phyloP scores from a whole-genome alignment of 2,329 filamentous ascomycete genomes.

The Zymoseptoria brevis region DNA sequence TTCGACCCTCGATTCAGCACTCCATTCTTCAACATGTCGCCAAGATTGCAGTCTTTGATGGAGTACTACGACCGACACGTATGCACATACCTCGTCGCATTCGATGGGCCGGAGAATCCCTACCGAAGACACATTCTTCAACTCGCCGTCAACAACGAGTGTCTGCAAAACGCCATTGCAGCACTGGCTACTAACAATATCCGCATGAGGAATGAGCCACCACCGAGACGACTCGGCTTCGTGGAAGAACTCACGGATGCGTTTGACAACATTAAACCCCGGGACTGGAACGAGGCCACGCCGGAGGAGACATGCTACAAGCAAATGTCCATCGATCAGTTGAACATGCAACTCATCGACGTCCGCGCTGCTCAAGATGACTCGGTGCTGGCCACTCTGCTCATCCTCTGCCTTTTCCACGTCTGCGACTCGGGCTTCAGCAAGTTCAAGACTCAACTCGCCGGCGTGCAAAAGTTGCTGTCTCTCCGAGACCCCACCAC shows the following conservation, averaged over 20 bases:
- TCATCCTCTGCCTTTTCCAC: constrained; percentile 84
- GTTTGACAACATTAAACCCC: constrained; percentile 23
- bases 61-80: constrained; percentile 92
- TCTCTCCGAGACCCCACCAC: constrained; percentile 60
- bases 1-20: constrained; percentile 27
- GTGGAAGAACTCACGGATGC: constrained; percentile 25
- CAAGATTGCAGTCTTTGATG: constrained; percentile 79
- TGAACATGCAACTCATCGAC: constrained; percentile 79
- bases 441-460: constrained; percentile 88
- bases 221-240: constrained; percentile 28
- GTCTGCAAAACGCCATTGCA: constrained; percentile 86
- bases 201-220: constrained; percentile 69
- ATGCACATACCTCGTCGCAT: constrained; percentile 83
- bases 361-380: constrained; percentile 68
- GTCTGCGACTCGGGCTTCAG: constrained; percentile 89
- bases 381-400: constrained; percentile 76
- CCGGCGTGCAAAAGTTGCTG: constrained; percentile 84
- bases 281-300: constrained; percentile 49
- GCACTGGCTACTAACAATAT: constrained; percentile 83
- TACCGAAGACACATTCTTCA: constrained; percentile 76
- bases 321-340: constrained; percentile 68
- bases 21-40: constrained; percentile 52
- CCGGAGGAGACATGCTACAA: constrained; percentile 78
- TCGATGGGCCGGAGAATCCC: constrained; percentile 78
- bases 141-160: constrained; percentile 68